Conservation (phyloP, 2,329 filamentous ascomycete species). For the Aureobasidium lini region DNA sequence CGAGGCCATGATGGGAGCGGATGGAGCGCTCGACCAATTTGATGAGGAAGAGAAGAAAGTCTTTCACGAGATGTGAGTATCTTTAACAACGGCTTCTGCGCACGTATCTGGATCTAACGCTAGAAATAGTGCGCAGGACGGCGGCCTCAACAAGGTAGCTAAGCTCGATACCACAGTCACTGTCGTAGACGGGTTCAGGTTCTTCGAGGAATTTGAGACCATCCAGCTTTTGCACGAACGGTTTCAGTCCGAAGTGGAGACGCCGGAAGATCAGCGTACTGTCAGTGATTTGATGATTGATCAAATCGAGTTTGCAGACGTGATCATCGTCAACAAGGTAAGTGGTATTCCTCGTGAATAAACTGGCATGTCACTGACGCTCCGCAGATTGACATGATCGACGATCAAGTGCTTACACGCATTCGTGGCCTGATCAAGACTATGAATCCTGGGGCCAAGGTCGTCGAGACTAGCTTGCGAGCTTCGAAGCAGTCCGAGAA, state of each 20-base stretch:
- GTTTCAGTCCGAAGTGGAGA: conserved; percentile 52
- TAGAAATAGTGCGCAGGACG: conserved; percentile 41
- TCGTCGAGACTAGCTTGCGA: conserved; percentile 47
- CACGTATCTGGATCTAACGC: not conserved
- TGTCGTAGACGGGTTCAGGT: conserved; percentile 65
- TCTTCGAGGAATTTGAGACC: conserved; percentile 66
- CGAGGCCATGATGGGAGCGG: conserved; percentile 23
- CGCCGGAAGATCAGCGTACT: conserved; percentile 60
- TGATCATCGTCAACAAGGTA: conserved; percentile 62
- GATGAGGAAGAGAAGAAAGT: conserved; percentile 39
- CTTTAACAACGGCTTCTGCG: conserved; percentile 1
- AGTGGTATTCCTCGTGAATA: not conserved
- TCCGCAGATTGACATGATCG: conserved; percentile 48
- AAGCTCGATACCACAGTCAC: conserved; percentile 65
- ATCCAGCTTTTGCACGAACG: conserved; percentile 59
- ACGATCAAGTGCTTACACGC: conserved; percentile 29
- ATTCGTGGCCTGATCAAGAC: conserved; percentile 50
- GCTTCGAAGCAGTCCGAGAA: conserved; percentile 9
- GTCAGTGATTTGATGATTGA: conserved; percentile 71
- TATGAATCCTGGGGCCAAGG: conserved; percentile 59
- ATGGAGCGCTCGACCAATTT: conserved; percentile 29
- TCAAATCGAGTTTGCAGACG: conserved; percentile 70
- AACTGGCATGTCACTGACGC: not conserved
- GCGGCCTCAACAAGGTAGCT: conserved; percentile 59
- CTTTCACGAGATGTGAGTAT: conserved; percentile 39